phyloP scores from a whole-genome alignment of 1,284 basidiomycete genomes.

The Pholiota adiposa region DNA sequence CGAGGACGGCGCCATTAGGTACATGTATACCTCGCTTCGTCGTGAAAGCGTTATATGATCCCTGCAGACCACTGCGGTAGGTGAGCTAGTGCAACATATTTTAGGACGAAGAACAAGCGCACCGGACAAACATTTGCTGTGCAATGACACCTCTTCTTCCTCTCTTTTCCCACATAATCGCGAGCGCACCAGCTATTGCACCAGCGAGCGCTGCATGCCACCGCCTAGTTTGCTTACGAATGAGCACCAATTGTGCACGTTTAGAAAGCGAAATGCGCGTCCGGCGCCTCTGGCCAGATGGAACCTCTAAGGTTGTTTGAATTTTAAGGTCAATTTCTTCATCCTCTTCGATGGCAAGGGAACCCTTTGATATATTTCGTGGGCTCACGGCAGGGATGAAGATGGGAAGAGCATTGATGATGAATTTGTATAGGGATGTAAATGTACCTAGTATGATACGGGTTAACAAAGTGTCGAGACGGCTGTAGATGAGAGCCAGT shows the following conservation, averaged over 20 bases:
- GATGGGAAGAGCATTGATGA: conserved; percentile 84
- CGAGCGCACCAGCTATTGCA: conserved; percentile 79
- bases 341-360: conserved; percentile 45
- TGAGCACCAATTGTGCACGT: conserved; percentile 63
- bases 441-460: conserved; percentile 63
- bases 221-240: conserved; percentile 67
- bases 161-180: conserved; percentile 83
- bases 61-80: conserved; percentile 73
- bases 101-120: conserved; percentile 26
- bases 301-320: conserved; percentile 28
- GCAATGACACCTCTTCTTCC: conserved; percentile 76
- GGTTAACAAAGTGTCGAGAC: conserved; percentile 6
- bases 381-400: conserved; percentile 59
- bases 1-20: conserved; percentile 84
- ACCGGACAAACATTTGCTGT: conserved; percentile 92
- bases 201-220: conserved; percentile 95
- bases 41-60: conserved; percentile 79
- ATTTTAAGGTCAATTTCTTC: conserved; percentile 33
- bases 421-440: conserved; percentile 80
- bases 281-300: conserved; percentile 35
- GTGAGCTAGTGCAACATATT: not conserved
- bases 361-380: conserved; percentile 22
- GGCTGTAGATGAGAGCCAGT: not conserved
- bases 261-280: conserved; percentile 64
- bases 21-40: conserved; percentile 70